These are phyloP conservation scores for Pueraria montana DNA, from an alignment of 306 rosid genomes.

Conservation along the genomic window DNA sequence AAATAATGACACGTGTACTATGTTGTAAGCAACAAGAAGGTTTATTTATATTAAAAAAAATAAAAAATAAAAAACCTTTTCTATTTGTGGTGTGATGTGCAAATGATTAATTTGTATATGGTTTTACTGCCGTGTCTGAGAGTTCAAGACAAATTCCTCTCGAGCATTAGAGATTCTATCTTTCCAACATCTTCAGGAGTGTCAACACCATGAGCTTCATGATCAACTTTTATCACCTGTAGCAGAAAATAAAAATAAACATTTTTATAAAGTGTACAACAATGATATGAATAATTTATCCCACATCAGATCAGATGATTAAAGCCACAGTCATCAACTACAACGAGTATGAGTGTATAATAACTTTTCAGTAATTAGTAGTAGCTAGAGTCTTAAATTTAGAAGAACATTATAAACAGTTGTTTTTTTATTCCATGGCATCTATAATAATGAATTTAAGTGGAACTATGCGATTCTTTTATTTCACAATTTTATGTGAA, in stretches of 20 bases:
- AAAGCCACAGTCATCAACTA: conserved; percentile 3
- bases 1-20: background rate
- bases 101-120: conserved; percentile 11
- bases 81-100: background rate
- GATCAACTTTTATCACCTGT: conserved; percentile 93
- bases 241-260: conserved; percentile 25
- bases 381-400: conserved; percentile 4
- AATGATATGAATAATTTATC: conserved; percentile 27
- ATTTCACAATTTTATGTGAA: too few species aligned
- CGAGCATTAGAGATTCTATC: conserved; percentile 82
- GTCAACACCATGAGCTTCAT: conserved; percentile 97
- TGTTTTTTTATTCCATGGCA: too few species aligned
- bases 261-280: background rate
- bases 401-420: too few species aligned
- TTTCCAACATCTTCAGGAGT: conserved; percentile 88
- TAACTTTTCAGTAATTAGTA: background rate
- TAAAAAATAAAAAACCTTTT: background rate
- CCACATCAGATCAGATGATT: background rate
- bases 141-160: conserved; percentile 74
- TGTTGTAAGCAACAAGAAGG: conserved; percentile 25
- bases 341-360: background rate
- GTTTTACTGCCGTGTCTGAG: conserved; percentile 5
- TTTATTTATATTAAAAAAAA: background rate
- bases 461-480: too few species aligned
- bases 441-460: too few species aligned